Evolutionary conservation across 495 filamentous ascomycete species (phyloP).

Genomic region (Hypoxylon crocopeplum): DNA sequence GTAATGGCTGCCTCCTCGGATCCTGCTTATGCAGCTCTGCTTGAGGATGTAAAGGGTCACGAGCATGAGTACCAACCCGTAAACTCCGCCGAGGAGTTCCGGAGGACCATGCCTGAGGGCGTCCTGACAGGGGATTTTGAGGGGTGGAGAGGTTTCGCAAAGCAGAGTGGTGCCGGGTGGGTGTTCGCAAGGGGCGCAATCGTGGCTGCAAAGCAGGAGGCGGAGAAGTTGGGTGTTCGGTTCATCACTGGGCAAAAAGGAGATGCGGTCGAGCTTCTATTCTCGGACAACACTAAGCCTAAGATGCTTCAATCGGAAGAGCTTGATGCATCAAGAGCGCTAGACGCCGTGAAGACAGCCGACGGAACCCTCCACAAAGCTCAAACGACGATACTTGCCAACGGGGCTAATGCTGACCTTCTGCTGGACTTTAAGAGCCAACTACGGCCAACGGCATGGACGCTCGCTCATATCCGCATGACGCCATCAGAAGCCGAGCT

Average conservation of each 20-base stretch:
- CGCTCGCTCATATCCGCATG: constrained; percentile 58
- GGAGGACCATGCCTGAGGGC: constrained; percentile 58
- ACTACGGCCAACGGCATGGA: constrained; percentile 62
- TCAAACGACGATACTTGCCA: constrained; percentile 50
- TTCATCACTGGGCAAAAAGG: constrained; percentile 55
- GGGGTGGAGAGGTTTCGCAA: constrained; percentile 58
- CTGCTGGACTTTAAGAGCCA: constrained; percentile 61
- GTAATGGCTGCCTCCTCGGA: too few species aligned
- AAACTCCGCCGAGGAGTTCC: constrained; percentile 54
- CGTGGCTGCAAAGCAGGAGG: constrained; percentile 52
- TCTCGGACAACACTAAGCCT: constrained; percentile 46
- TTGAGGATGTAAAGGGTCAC: constrained; percentile 46
- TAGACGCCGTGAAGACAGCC: constrained; percentile 35
- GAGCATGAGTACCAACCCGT: constrained; percentile 43
- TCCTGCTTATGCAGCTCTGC: constrained; percentile 24
- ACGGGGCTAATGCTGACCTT: constrained; percentile 55
- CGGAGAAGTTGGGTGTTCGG: constrained; percentile 50
- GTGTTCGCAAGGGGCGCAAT: constrained; percentile 57
- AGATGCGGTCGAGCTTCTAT: constrained; percentile 45
- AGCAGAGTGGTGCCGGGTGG: constrained; percentile 55
- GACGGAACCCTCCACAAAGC: constrained; percentile 38
- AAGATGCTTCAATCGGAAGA: neutral
- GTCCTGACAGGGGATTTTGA: constrained; percentile 58
- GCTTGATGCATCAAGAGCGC: constrained; percentile 31
- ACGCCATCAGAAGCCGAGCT: constrained; percentile 49